Percentiles rank a stretch among this genome's conserved stretches.
phyloP scores from a whole-genome alignment of 768 basidiomycete species.

The Rhodotorula sphaerocarpa region DNA sequence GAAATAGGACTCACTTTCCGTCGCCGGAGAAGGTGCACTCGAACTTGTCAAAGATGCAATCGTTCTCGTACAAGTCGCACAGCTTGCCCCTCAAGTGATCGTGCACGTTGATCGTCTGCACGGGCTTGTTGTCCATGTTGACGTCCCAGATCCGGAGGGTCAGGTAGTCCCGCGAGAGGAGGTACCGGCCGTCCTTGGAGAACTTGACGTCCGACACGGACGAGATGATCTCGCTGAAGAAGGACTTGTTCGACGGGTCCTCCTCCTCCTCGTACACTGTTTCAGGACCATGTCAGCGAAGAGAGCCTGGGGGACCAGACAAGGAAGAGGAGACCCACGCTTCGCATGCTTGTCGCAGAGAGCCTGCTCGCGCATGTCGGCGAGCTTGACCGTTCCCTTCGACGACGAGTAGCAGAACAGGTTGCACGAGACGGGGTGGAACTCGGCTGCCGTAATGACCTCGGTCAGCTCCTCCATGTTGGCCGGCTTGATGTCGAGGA shows the following conservation, averaged over 20 bases:
- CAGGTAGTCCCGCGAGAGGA: slow-evolving; percentile 91
- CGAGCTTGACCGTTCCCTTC: slow-evolving; percentile 98
- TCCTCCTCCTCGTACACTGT: slow-evolving; percentile 98
- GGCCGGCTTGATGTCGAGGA: slow-evolving; percentile 98
- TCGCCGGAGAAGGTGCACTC: slow-evolving; percentile 98
- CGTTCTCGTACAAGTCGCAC: slow-evolving; percentile 98
- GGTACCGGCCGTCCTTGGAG: slow-evolving; percentile 92
- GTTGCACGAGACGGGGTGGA: slow-evolving; percentile 95
- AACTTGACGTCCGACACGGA: slow-evolving; percentile 99
- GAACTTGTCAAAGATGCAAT: slow-evolving; percentile 99
- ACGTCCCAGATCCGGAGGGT: slow-evolving; percentile 99
- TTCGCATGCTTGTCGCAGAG: slow-evolving; percentile 93
- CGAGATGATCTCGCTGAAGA: slow-evolving; percentile 99
- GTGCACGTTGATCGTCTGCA: slow-evolving; percentile 97
- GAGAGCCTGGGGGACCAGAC: no score
- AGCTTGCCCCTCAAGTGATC: slow-evolving; percentile 95
- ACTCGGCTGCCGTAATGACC: slow-evolving; percentile 99
- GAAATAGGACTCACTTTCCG: slow-evolving; percentile 58
- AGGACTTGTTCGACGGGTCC: slow-evolving; percentile 91
- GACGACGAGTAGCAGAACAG: slow-evolving; percentile 99
- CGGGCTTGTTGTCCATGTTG: slow-evolving; percentile 92
- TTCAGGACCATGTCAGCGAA: not conserved
- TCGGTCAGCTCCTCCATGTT: slow-evolving; percentile 99
- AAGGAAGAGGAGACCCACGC: slow-evolving; percentile 54
- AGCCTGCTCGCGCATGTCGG: slow-evolving; percentile 97